phyloP scores from a whole-genome alignment of 768 basidiomycete species.

The Amanita polypyramis region DNA sequence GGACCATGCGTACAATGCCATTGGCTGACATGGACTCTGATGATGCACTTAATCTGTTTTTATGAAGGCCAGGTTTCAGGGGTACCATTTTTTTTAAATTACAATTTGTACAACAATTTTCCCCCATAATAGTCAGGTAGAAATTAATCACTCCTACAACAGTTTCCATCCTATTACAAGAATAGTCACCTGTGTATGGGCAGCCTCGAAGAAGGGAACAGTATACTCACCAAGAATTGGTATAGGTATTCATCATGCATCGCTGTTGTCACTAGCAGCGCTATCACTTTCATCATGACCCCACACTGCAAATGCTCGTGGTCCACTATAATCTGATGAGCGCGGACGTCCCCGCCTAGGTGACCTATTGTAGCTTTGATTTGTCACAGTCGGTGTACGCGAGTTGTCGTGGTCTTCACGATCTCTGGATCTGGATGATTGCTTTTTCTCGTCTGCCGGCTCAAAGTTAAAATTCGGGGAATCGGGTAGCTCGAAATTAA shows the following conservation, averaged over 20 bases:
- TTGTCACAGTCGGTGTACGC: slow-evolving; percentile 52
- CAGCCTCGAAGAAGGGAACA: background rate
- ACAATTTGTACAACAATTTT: background rate
- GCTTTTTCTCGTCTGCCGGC: slow-evolving; percentile 24
- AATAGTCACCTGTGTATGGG: too few species aligned
- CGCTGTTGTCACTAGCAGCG: slow-evolving; percentile 65
- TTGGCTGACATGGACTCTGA: background rate
- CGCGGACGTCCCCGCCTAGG: slow-evolving; percentile 25
- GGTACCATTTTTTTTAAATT: background rate
- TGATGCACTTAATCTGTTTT: slow-evolving; percentile 2
- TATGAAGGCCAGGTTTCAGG: background rate
- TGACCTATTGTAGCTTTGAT: slow-evolving; percentile 20
- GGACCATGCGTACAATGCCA: background rate
- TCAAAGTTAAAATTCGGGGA: slow-evolving; percentile 23
- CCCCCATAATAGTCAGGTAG: background rate
- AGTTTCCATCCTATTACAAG: background rate
- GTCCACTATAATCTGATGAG: slow-evolving; percentile 29
- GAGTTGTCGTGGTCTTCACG: slow-evolving; percentile 47
- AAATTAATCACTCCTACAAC: background rate
- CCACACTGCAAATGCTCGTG: slow-evolving; percentile 72
- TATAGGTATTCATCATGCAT: background rate
- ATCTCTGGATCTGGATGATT: slow-evolving; percentile 18
- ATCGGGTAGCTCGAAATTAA: slow-evolving; percentile 33
- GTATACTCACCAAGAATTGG: background rate
- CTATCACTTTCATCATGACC: slow-evolving; percentile 87